Evolutionary conservation across 257 asterid species (phyloP), one percentile per base, ranked within the genome.

Genomic region (Solanum corneliomulleri): DNA sequence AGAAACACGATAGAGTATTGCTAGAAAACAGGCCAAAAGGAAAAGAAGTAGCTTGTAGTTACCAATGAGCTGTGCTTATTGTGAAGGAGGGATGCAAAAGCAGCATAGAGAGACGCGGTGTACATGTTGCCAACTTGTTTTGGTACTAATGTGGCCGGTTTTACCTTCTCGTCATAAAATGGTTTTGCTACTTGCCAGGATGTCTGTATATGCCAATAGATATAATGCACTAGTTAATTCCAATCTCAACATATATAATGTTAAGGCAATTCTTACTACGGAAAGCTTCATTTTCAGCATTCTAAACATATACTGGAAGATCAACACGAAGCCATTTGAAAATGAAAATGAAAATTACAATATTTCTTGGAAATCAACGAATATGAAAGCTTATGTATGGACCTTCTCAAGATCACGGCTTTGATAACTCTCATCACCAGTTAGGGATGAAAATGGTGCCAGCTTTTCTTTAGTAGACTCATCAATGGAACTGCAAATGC

Each of bases 341-440:
- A 76, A 42, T 76, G 60, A 76, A 9, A 58, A 21, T 11, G 13
- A 45, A 45, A 8, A 77, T 25, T n/a, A 13, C n/a, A 13, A 37
- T 6, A 77, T 18, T 47, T 80, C 66, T 47, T 10, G 20, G 69
- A 47, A 47, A 29, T 29, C 41, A 47, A 81, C 9, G 85, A 29
- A 29, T 77, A 16, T 47, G 44, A 49, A 47, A 49, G 85, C 18
- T 18, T 80, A 18, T 47, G 45, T 29, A 18, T 11, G 52, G 68
- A 96, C 99, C 98, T 97, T 97, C 92, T 97, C 99, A 89, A 97
- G 99, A 90, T 97, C 99, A 58, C 99, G 99, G 90, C 93, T 97
- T 90, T 93, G 94, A 89, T 97, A 97, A 92, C 99, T 97, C 86
- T 97, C 98, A 4, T 95, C 98, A n/a, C 88, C 92, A 45, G 89